These are phyloP conservation scores for Xanthoconium purpureum DNA, from an alignment of 768 basidiomycete species.

Conservation along the genomic window DNA sequence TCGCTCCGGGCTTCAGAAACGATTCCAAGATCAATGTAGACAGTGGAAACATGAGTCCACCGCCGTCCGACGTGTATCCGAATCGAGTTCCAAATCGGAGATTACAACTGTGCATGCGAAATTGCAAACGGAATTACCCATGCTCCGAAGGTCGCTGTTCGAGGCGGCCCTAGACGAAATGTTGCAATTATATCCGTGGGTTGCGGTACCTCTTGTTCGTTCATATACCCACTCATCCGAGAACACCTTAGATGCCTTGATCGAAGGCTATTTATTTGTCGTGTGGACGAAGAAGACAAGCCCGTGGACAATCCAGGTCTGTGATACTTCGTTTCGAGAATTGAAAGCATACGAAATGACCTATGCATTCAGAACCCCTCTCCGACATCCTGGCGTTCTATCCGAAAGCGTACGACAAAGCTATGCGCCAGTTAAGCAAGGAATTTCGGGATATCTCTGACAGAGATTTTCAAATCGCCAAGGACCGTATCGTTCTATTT, in stretches of 20 bases:
- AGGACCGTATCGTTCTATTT: slow-evolving; percentile 14
- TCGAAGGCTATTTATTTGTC: slow-evolving; percentile 7
- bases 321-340: neutral
- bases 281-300: neutral
- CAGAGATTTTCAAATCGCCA: slow-evolving; percentile 9
- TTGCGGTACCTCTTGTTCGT: neutral
- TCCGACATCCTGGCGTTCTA: neutral
- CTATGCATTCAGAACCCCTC: slow-evolving; percentile 8
- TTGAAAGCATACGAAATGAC: neutral
- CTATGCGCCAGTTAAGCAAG: neutral
- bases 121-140: slow-evolving; percentile 2
- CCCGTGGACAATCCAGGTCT: slow-evolving; percentile 3
- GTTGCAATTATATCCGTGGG: slow-evolving; percentile 25
- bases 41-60: slow-evolving; percentile 21
- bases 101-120: neutral
- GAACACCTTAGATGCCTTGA: slow-evolving; percentile 15
- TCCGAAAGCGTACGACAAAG: slow-evolving; percentile 12
- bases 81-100: neutral
- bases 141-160: slow-evolving; percentile 18
- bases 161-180: slow-evolving; percentile 26
- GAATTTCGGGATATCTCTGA: slow-evolving; percentile 4
- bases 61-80: neutral
- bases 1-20: slow-evolving; percentile 26
- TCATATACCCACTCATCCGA: neutral
- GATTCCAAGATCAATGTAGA: slow-evolving; percentile 22